A percentile compares a stretch with the other conserved stretches of the same genome.
Evolutionary conservation across 75 land plant species (phyloP).

Genomic region (Adiantum capillusveneris): DNA sequence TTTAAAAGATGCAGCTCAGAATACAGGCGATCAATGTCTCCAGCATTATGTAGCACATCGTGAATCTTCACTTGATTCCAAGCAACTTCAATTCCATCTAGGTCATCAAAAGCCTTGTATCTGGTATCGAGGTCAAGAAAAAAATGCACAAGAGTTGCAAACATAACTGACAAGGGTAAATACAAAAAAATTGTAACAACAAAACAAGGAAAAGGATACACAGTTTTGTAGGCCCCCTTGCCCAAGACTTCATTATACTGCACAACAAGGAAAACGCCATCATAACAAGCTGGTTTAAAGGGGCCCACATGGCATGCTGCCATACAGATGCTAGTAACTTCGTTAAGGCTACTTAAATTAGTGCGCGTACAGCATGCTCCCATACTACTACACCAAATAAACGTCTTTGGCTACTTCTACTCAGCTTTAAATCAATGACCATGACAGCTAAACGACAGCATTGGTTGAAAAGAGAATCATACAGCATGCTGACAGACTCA

Average conservation of each 20-base stretch:
- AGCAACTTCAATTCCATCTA: slow-evolving; percentile 82
- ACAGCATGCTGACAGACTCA: too few species aligned
- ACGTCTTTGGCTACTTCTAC: too few species aligned
- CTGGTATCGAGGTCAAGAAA: slow-evolving; percentile 14
- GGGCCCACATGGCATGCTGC: too few species aligned
- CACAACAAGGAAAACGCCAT: slow-evolving; percentile 5
- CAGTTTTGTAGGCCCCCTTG: slow-evolving; percentile 65
- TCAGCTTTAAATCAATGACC: too few species aligned
- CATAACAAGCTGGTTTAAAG: too few species aligned
- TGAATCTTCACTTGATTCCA: slow-evolving; percentile 78
- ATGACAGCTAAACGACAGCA: too few species aligned
- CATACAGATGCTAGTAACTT: too few species aligned
- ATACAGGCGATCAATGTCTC: slow-evolving; percentile 70
- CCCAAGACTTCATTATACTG: slow-evolving; percentile 60
- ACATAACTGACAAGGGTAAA: too few species aligned
- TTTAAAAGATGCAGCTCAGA: slow-evolving; percentile 83
- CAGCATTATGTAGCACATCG: slow-evolving; percentile 56
- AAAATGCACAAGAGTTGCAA: neutral
- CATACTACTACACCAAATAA: too few species aligned
- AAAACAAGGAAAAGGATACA: slow-evolving; percentile 43
- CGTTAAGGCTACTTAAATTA: too few species aligned
- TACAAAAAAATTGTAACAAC: slow-evolving; percentile 25
- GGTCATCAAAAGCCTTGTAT: slow-evolving; percentile 78
- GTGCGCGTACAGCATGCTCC: too few species aligned
- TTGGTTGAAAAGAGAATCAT: too few species aligned